Evolutionary conservation across 176 grass and related monocot genomes (phyloP).

Genomic region (Carex parvula): DNA sequence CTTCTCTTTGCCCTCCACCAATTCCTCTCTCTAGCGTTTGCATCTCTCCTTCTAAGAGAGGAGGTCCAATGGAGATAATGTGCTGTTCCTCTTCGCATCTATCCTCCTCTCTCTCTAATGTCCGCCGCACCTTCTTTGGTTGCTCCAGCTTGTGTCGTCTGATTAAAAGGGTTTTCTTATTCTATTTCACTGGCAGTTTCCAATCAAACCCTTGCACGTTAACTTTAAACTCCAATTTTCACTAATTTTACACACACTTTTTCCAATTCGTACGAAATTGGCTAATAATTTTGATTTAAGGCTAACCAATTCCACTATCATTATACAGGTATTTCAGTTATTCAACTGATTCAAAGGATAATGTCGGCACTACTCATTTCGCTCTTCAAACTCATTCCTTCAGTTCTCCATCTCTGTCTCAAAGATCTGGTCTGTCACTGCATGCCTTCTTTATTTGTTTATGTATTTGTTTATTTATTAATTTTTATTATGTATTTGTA

Average conservation of each 20-base stretch:
- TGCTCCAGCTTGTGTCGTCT: not conserved
- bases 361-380: not conserved
- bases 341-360: not conserved
- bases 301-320: not conserved
- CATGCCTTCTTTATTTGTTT: not conserved
- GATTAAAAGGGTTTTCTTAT: not conserved
- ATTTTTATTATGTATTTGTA: not conserved
- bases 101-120: not conserved
- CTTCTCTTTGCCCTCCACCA: not conserved
- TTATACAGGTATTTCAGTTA: conserved; percentile 11
- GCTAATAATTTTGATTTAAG: not conserved
- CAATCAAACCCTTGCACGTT: not conserved
- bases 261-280: not conserved
- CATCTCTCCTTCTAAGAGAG: not conserved
- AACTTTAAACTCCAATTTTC: not conserved
- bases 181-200: not conserved
- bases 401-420: conserved; percentile 12
- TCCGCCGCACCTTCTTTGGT: conserved; percentile 4
- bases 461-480: not conserved
- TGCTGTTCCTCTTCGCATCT: not conserved
- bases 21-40: not conserved
- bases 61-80: not conserved
- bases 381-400: conserved; percentile 18
- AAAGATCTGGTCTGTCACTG: not conserved
- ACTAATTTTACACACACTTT: not conserved